These are phyloP conservation scores for Cynara cardunculus DNA, from an alignment of 129 eudicot species.

Conservation along the genomic window DNA sequence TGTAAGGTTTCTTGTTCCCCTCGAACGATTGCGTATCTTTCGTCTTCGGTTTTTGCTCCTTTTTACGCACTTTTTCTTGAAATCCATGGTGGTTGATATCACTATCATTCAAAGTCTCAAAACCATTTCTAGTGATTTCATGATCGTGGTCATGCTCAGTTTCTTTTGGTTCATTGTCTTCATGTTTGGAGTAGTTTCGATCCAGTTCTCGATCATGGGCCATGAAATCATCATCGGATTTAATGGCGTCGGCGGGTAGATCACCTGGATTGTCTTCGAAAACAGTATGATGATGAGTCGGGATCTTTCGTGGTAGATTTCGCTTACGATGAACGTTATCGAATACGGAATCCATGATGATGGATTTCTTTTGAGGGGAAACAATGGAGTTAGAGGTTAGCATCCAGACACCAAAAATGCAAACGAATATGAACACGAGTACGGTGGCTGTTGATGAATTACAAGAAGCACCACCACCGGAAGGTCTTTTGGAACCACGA, in stretches of 20 bases:
- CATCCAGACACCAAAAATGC: constrained; percentile 61
- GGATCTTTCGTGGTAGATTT: constrained; percentile 6
- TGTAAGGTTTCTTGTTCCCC: constrained; percentile 35
- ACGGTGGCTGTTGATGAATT: constrained; percentile 42
- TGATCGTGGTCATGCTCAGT: background rate
- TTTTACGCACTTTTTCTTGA: constrained; percentile 17
- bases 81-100: constrained; percentile 7
- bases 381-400: constrained; percentile 37
- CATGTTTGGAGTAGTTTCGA: background rate
- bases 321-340: background rate
- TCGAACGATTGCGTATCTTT: constrained; percentile 36
- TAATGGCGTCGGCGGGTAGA: constrained; percentile 54
- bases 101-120: background rate
- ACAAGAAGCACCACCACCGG: constrained; percentile 39
- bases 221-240: constrained; percentile 26
- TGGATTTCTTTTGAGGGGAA: constrained; percentile 26
- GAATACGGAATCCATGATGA: background rate
- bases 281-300: constrained; percentile 4
- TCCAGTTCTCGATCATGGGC: background rate
- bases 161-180: background rate
- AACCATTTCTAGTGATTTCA: constrained; percentile 3
- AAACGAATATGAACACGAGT: constrained; percentile 39
- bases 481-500: constrained; percentile 43
- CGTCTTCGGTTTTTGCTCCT: constrained; percentile 25
- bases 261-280: constrained; percentile 56